Conservation (phyloP, 306 rosid genomes). For the Herpetospermum pedunculosum region DNA sequence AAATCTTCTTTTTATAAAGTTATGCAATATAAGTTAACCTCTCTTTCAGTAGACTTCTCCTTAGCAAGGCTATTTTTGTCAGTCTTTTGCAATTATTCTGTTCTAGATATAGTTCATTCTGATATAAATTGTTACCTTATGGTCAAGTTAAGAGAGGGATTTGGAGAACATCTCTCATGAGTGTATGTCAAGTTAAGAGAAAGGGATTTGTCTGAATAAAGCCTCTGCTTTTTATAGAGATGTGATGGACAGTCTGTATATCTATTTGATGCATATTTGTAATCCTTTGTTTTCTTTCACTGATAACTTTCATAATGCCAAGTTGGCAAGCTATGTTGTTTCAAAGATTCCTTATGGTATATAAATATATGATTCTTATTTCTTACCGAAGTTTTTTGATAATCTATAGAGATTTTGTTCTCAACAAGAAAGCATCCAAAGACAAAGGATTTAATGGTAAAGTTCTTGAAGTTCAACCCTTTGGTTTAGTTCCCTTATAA, state of each 20-base stretch:
- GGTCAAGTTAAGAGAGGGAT: neutral
- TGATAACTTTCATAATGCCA: neutral
- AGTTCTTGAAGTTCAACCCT: neutral
- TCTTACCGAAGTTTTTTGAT: constrained; percentile 2
- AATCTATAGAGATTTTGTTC: constrained; percentile 63
- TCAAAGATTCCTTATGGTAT: neutral
- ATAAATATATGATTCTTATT: neutral
- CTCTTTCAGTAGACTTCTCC: neutral
- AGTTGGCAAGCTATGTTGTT: neutral
- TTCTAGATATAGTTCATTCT: neutral
- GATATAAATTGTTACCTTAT: neutral
- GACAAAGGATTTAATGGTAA: constrained; percentile 77
- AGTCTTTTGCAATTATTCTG: neutral
- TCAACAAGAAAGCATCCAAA: constrained; percentile 66
- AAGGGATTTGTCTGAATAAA: neutral
- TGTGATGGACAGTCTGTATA: neutral
- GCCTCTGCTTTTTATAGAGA: neutral
- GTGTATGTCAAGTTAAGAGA: too few relatives aligned
- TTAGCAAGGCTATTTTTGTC: neutral
- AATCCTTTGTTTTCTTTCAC: neutral
- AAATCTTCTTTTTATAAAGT: neutral
- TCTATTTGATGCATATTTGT: neutral
- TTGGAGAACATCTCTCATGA: neutral
- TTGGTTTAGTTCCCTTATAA: neutral
- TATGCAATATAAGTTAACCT: neutral